These are phyloP conservation scores for Aspergillus affinis DNA, from an alignment of 495 filamentous ascomycete species.

Conservation along the genomic window DNA sequence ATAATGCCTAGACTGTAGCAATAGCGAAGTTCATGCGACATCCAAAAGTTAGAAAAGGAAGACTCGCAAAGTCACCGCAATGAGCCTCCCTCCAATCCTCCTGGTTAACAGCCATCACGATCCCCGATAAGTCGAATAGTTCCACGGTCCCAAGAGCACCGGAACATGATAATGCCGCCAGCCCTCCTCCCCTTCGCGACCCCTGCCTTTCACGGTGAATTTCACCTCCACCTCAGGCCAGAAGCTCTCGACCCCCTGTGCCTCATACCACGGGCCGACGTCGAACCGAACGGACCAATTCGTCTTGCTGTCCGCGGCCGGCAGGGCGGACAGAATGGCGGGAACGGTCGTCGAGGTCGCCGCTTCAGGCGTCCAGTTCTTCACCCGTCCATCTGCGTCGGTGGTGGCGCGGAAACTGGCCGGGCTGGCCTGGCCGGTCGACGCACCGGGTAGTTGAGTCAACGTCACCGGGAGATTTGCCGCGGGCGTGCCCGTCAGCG, in stretches of 20 bases:
- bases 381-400: conserved; percentile 84
- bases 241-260: conserved; percentile 69
- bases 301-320: conserved; percentile 42
- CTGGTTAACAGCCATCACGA: conserved; percentile 27
- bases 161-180: conserved; percentile 91
- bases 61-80: neutral
- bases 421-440: conserved; percentile 31
- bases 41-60: no score
- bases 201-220: conserved; percentile 67
- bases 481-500: conserved; percentile 63
- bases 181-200: conserved; percentile 55
- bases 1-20: neutral
- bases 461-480: conserved; percentile 56
- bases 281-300: conserved; percentile 78
- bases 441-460: conserved; percentile 42
- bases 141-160: conserved; percentile 82
- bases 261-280: conserved; percentile 73
- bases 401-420: conserved; percentile 65
- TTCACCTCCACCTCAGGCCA: conserved; percentile 88
- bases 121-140: conserved; percentile 91
- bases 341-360: conserved; percentile 48
- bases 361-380: conserved; percentile 65
- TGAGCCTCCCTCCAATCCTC: neutral
- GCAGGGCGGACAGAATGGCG: conserved; percentile 45
- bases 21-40: neutral